Evolutionary conservation across 1,284 basidiomycete species (phyloP).

Genomic region (Rhizopogon parksii): DNA sequence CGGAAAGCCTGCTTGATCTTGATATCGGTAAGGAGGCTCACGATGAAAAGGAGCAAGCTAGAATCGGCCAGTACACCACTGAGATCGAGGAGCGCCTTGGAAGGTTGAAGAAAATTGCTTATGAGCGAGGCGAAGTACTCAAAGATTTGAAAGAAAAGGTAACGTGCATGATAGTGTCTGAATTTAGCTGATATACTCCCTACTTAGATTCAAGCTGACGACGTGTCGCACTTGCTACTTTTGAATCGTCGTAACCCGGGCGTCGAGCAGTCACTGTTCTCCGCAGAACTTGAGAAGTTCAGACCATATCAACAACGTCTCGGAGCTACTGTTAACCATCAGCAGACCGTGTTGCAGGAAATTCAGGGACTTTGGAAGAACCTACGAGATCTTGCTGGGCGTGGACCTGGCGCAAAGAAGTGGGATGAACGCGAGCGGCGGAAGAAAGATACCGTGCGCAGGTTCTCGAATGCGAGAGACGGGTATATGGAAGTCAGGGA

Average conservation of each 20-base stretch:
- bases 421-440: slow-evolving; percentile 76
- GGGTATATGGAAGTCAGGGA: slow-evolving; percentile 82
- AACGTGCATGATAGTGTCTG: neutral
- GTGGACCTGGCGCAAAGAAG: slow-evolving; percentile 63
- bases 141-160: slow-evolving; percentile 95
- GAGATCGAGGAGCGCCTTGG: slow-evolving; percentile 77
- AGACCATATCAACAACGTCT: slow-evolving; percentile 83
- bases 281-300: slow-evolving; percentile 93
- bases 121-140: slow-evolving; percentile 80
- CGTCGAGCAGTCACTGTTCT: slow-evolving; percentile 85
- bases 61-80: slow-evolving; percentile 61
- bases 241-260: slow-evolving; percentile 84
- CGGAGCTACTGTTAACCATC: slow-evolving; percentile 68
- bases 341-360: slow-evolving; percentile 67
- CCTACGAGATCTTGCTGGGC: slow-evolving; percentile 66
- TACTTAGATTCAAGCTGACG: slow-evolving; percentile 83
- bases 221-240: slow-evolving; percentile 91
- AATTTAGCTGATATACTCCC: slow-evolving; percentile 3
- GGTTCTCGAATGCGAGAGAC: slow-evolving; percentile 72
- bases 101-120: slow-evolving; percentile 73
- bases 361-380: slow-evolving; percentile 64
- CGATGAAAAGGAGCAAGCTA: slow-evolving; percentile 63
- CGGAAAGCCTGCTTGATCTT: slow-evolving; percentile 60
- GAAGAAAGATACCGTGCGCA: slow-evolving; percentile 65
- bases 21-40: slow-evolving; percentile 56